Evolutionary conservation across 192 early-diverging fungal genomes (phyloP).

Genomic region (Thoreauomyces humboldtii): DNA sequence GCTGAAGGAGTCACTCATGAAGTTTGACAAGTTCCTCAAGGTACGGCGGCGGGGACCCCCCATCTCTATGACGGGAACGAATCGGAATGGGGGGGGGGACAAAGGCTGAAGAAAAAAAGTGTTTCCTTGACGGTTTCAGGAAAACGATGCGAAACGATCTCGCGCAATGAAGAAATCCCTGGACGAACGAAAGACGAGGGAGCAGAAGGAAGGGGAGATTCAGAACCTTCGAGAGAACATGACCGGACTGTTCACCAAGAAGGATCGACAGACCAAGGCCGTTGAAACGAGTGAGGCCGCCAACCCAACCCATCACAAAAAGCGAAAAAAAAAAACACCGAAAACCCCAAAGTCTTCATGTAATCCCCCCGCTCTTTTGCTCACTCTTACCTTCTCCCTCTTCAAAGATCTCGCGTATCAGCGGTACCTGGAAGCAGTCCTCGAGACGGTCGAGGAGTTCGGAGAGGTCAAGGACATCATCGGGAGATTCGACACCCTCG

Average conservation of each 20-base stretch:
- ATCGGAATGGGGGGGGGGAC: no score
- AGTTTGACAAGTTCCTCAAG: conserved; percentile 68
- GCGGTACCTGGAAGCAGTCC: conserved; percentile 51
- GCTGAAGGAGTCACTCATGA: conserved; percentile 54
- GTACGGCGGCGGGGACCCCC: conserved; percentile 26
- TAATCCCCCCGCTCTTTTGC: background rate
- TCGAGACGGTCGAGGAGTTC: conserved; percentile 59
- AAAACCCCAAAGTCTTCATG: no score
- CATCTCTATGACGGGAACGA: no score
- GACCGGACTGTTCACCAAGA: conserved; percentile 25
- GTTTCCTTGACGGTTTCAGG: conserved; percentile 32
- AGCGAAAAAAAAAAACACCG: no score
- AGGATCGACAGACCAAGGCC: conserved; percentile 38
- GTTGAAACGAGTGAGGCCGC: conserved; percentile 53
- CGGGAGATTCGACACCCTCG: conserved; percentile 58
- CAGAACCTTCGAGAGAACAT: conserved; percentile 35
- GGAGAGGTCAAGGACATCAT: conserved; percentile 63
- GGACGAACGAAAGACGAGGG: conserved; percentile 55
- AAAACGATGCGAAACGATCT: conserved; percentile 66
- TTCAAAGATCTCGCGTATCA: conserved; percentile 52
- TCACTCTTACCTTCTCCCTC: background rate
- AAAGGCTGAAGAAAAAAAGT: no score
- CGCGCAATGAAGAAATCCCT: conserved; percentile 59
- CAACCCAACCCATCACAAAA: no score
- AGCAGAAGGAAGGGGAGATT: conserved; percentile 58